Base-by-base conservation (phyloP, 2,329 filamentous ascomycete species). In the Cadophora malorum region DNA sequence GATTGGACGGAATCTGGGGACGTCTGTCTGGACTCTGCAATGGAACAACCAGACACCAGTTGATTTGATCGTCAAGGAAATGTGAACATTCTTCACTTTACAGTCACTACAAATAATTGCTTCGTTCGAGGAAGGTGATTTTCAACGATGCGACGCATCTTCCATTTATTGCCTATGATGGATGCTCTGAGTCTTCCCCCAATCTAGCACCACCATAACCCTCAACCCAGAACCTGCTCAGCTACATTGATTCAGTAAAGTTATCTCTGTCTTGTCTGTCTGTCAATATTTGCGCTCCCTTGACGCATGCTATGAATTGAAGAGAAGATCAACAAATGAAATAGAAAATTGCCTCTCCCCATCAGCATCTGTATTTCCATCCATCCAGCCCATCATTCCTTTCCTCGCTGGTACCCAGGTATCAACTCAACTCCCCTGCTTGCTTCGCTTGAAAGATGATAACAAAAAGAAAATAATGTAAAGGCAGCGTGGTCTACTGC, bases 291-390 rank as follows among this genome's bases (percentile, higher is more conserved):
- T 49, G 66, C 67, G 66, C 66, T 63, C 64, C 61, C 64, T 62
- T 67, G 65, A 67, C 70, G 70, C 69, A 72, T 72, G 70, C 70
- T 71, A 65, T 70, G 65, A 71, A 74, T 68, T 67, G 68, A 72
- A 74, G 61, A 65, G 55, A 71, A 75, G 59, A 66, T 70, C 47
- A 71, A 76, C 71, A 76, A 76, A 76, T 65, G 72, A 76, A 75
- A 64, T 31, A 55, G 33, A 55, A 41, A 55, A 76, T 71, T 62
- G 62, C 45, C 61, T 53, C 62, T 58, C 62, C 69, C 47, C 67
- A 38, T 65, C 28, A 66, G 21, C 56, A 41, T 19, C 63, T 61
- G 60, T 65, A 28, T 53, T 56, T 60, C 14, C 56, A 38, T 47
- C 5, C 35, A 38, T 35, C 33, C 41, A 38, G 33, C 56, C 35